Conservation (phyloP, 129 eudicot genomes). For the Arctium minus region DNA sequence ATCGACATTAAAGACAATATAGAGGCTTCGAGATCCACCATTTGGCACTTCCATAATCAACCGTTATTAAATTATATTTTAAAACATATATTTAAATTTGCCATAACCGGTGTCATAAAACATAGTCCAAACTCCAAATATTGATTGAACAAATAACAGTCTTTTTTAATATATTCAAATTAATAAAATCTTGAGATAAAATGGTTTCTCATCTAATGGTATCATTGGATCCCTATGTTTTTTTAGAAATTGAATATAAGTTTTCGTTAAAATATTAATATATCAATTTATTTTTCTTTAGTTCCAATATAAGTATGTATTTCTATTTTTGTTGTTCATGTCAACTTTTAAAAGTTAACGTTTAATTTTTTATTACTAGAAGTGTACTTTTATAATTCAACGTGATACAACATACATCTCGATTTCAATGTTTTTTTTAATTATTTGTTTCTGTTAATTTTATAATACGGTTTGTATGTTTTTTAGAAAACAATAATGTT, state of each 20-base stretch:
- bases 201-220: background rate
- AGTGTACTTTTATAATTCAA: no score
- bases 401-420: no score
- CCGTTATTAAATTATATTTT: background rate
- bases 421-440: no score
- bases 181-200: background rate
- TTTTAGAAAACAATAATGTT: no score
- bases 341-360: background rate
- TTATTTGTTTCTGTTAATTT: no score
- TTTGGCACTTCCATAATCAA: conserved; percentile 4
- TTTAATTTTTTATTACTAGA: no score
- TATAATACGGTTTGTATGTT: no score
- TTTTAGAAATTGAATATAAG: background rate
- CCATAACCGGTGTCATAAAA: background rate
- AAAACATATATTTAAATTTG: no score
- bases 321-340: no score
- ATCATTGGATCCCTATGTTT: background rate
- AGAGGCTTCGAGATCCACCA: conserved; percentile 27
- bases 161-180: no score
- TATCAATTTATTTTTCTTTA: no score
- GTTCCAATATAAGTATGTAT: background rate
- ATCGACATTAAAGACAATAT: conserved; percentile 19
- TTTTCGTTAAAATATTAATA: no score
- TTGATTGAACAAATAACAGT: background rate
- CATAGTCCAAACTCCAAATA: background rate